Percentiles rank a stretch among this genome's conserved stretches.
phyloP scores from a whole-genome alignment of 2,329 filamentous ascomycete species.

The Aureobasidium musti region DNA sequence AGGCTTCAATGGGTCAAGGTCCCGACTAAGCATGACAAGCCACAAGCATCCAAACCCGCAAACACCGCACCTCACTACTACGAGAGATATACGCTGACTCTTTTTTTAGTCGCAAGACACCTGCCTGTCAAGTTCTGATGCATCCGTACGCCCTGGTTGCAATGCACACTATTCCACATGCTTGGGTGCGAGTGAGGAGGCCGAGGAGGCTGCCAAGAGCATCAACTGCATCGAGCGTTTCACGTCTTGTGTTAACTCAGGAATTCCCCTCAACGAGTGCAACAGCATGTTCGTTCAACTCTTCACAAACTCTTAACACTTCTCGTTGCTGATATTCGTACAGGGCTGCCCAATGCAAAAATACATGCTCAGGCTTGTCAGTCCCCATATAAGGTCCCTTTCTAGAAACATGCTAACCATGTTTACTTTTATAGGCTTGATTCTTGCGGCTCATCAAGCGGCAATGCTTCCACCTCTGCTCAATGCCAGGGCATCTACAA shows the following conservation, averaged over 20 bases:
- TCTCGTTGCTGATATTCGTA: not conserved
- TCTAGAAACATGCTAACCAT: no score
- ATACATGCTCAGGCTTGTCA: not conserved
- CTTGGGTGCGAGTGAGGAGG: not conserved
- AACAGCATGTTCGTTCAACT: no score
- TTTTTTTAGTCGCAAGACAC: not conserved
- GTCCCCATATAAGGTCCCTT: no score
- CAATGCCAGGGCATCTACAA: conserved; percentile 22
- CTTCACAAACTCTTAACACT: no score
- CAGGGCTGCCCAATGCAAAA: not conserved
- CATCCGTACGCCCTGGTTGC: not conserved
- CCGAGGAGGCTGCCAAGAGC: not conserved
- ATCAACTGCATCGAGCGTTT: conserved; percentile 21
- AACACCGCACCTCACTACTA: no score
- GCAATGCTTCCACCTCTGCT: not conserved
- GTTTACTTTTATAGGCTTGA: not conserved
- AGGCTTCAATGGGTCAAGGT: no score
- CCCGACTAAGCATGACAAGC: no score
- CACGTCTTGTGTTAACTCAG: not conserved
- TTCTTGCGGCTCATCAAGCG: not conserved
- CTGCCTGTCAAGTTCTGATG: not conserved
- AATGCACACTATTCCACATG: not conserved
- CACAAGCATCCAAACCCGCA: no score
- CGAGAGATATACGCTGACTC: no score
- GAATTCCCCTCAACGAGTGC: not conserved